Base-by-base conservation (phyloP, 2,329 filamentous ascomycete species). In the Dothideomycetes sp. region DNA sequence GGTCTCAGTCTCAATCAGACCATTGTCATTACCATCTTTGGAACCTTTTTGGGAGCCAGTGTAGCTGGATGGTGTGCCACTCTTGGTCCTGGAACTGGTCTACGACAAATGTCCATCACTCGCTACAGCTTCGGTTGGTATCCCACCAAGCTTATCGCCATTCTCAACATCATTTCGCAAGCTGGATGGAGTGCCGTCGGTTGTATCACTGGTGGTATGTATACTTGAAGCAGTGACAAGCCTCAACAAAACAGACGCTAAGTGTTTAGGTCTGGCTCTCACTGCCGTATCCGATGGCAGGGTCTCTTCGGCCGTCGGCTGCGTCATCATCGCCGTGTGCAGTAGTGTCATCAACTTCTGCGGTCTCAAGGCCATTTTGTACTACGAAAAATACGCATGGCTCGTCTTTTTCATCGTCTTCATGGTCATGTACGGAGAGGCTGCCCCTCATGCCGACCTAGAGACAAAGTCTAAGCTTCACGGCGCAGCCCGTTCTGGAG, bases 121-220 rank as follows among this genome's bases (percentile, higher is more conserved):
- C 57, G 67, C 35, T 68, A 66, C 48, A 65, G 64, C n/a, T 67
- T 70, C 44, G 67, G 67, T n/a, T 70, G 67, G 61, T 70, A 60
- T 45, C 66, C 67, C 12, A 66, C 66, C 38, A 70, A 70, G 47
- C 52, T 70, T 41, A 61, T 66, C 41, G 66, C 65, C 4, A 51
- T 63, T 2, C 60, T 70, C 31, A 71, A 70, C 33, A 63, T 65
- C 19, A 55, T 70, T 20, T 60, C 68, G 33, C 65, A 68, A 47
- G 56, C 66, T 18, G 64, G 64, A 4, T 67, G 59, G 59, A 57
- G 55, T 17, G 58, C 60, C 6, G 61, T 64, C 9, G 62, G 61
- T 5, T 65, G 61, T 35, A 64, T 67, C 33, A 64, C 63, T 10
- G 63, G 62, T 25, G 64, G 64, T 40, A 33, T 16, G 37, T 40